Percentiles rank a stretch among this genome's conserved stretches.
phyloP scores from a whole-genome alignment of 2,329 filamentous ascomycete species.

The Paecilomyces niveus region DNA sequence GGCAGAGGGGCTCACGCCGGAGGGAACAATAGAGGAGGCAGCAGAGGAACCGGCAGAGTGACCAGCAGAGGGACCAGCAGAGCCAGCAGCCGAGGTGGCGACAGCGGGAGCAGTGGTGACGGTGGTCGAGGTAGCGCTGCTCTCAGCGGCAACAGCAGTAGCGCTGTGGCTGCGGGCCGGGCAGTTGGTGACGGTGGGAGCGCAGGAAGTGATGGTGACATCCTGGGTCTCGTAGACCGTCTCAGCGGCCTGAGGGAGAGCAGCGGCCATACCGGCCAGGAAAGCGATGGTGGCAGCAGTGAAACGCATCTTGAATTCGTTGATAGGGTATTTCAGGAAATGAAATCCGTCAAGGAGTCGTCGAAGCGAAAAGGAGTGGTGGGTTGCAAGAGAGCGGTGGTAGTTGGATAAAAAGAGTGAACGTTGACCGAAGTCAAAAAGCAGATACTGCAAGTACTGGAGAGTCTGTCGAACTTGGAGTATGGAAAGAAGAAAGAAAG shows the following conservation, averaged over 20 bases:
- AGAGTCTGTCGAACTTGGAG: slow-evolving; percentile 23
- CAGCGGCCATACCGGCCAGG: slow-evolving; percentile 35
- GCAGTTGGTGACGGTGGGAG: slow-evolving; percentile 56
- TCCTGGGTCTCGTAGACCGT: slow-evolving; percentile 54
- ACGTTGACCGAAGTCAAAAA: slow-evolving; percentile 37
- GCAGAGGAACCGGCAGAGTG: slow-evolving; percentile 14
- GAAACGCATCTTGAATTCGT: slow-evolving; percentile 39
- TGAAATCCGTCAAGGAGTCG: slow-evolving; percentile 25
- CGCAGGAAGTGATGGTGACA: slow-evolving; percentile 58
- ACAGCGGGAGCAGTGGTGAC: slow-evolving; percentile 7
- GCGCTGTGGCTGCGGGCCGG: slow-evolving; percentile 18
- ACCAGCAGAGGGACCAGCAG: slow-evolving; percentile 16
- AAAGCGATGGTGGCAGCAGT: slow-evolving; percentile 32
- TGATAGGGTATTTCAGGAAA: slow-evolving; percentile 10
- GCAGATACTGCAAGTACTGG: slow-evolving; percentile 24
- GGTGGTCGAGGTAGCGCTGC: slow-evolving; percentile 7
- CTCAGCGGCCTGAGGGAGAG: slow-evolving; percentile 24
- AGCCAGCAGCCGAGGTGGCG: slow-evolving; percentile 14
- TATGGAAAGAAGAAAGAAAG: slow-evolving; percentile 14
- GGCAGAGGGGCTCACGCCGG: slow-evolving; percentile 1
- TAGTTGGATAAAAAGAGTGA: slow-evolving; percentile 36
- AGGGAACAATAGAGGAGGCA: slow-evolving; percentile 8
- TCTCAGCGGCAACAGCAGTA: slow-evolving; percentile 1
- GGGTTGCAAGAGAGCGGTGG: slow-evolving; percentile 20
- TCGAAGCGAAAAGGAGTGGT: slow-evolving; percentile 20